Base-by-base conservation (phyloP, 345 rosid genomes). In the Iberis pinnata region DNA sequence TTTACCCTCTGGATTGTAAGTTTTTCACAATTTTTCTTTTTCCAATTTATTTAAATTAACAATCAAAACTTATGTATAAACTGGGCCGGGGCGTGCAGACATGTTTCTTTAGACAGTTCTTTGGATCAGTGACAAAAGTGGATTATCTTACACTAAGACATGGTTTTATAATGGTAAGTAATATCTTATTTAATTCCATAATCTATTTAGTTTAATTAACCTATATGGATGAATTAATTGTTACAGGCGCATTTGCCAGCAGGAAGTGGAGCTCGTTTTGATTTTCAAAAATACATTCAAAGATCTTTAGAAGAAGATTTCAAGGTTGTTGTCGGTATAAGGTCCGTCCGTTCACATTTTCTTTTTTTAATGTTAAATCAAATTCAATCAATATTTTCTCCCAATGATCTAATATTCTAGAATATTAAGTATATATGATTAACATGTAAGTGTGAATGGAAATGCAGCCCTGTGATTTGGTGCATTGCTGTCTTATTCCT, bases 21-120 rank as follows among this genome's bases (percentile, higher is more conserved):
- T 69, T 60, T 33, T 36, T n/a, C n/a, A n/a, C 7, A 6, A 9
- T 0, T 18, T 5, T n/a, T 4, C 15, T 18, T 12, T 29, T 6
- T 29, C 5, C 2, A 29, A 29, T 29, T 29, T 29, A 9, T 29
- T 29, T 29, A 6, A 29, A 29, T 9, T 29, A 29, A 29, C 10
- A 29, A 29, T n/a, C 33, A 29, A 29, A 53, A 53, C 19, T 54
- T 5, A 40, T 40, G 37, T 6, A 55, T 47, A 39, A 10, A 18
- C 53, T 22, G 25, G 25, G 40, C n/a, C n/a, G 33, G 9, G 35
- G 5, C 29, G 35, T 18, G 10, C 80, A 92, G 97, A 81, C 81
- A 22, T 83, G 95, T 74, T 86, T 92, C 82, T 81, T 81, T 54
- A 88, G 99, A 70, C 99, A 88, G 55, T 92, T 92, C 82, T 69